Evolutionary conservation across 345 rosid genomes (phyloP).

Genomic region (Eucalyptus shirleyi): DNA sequence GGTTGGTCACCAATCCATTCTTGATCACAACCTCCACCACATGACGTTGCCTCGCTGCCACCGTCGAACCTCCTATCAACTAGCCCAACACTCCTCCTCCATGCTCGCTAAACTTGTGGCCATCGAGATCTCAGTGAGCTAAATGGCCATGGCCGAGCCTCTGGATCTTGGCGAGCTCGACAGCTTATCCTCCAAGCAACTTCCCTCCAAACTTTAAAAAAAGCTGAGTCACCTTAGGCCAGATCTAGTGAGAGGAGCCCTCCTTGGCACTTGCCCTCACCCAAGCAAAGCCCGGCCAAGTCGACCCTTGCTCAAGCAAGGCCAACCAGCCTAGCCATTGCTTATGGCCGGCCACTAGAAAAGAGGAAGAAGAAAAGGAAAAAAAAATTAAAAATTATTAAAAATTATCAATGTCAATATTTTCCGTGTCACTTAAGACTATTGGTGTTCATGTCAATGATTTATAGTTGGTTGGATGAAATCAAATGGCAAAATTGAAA

Average conservation of each 20-base stretch:
- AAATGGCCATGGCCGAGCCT: not conserved
- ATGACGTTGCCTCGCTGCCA: not conserved
- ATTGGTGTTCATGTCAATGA: too few relatives aligned
- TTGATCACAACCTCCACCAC: not conserved
- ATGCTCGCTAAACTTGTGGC: not conserved
- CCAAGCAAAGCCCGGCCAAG: not conserved
- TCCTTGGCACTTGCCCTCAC: not conserved
- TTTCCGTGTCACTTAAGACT: rapidly evolving
- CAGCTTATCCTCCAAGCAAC: not conserved
- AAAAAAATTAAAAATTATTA: too few relatives aligned
- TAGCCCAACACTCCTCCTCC: not conserved
- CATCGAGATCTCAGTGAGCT: not conserved
- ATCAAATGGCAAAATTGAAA: too few relatives aligned
- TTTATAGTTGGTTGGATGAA: not conserved
- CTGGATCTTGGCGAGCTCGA: not conserved
- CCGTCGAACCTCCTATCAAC: not conserved
- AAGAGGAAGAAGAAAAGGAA: not conserved
- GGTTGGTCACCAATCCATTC: not conserved
- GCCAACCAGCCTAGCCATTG: not conserved
- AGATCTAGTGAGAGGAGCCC: not conserved
- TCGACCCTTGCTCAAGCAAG: rapidly evolving
- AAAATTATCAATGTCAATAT: not conserved
- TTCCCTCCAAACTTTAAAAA: not conserved
- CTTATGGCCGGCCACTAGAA: not conserved
- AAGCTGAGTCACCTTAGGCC: not conserved